phyloP scores from a whole-genome alignment of 805 yeast genomes.

The Metschnikowia arizonensis region DNA sequence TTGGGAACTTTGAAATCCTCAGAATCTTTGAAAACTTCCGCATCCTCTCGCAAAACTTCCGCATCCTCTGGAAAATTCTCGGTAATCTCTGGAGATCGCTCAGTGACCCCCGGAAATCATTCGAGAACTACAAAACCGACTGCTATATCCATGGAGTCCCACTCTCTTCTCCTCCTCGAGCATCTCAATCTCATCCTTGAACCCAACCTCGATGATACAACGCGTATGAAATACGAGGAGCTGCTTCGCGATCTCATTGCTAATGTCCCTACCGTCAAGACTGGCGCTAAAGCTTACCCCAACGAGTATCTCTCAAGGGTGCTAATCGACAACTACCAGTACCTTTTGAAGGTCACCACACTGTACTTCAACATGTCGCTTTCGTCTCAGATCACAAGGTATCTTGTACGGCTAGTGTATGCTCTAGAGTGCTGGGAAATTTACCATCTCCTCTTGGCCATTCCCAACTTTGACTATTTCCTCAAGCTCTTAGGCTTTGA shows the following conservation, averaged over 20 bases:
- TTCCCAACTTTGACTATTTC: constrained; percentile 33
- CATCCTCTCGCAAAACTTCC: too few relatives aligned
- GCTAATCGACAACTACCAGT: constrained; percentile 36
- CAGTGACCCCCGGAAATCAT: background rate
- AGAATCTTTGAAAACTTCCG: too few relatives aligned
- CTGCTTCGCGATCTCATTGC: constrained; percentile 25
- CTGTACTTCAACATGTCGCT: constrained; percentile 37
- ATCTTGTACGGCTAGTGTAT: constrained; percentile 36
- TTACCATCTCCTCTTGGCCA: constrained; percentile 33
- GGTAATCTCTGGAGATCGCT: too few relatives aligned
- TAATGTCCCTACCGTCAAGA: constrained; percentile 20
- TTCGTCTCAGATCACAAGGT: constrained; percentile 38
- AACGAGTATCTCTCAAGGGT: constrained; percentile 33
- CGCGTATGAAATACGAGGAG: constrained; percentile 28
- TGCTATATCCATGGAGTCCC: constrained; percentile 22
- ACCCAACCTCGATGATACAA: constrained; percentile 27
- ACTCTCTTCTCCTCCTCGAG: constrained; percentile 31
- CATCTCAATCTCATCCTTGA: constrained; percentile 27
- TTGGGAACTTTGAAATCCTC: too few relatives aligned
- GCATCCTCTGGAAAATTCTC: too few relatives aligned
- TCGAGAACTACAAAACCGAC: too few relatives aligned
- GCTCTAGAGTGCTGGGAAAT: constrained; percentile 42
- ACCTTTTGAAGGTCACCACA: constrained; percentile 27
- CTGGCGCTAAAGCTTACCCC: constrained; percentile 25
- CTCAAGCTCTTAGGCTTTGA: constrained; percentile 34